A percentile compares a stretch with the other conserved stretches of the same genome.
Conservation (phyloP, 1,284 basidiomycete genomes). For the Takashimella tepidaria region DNA sequence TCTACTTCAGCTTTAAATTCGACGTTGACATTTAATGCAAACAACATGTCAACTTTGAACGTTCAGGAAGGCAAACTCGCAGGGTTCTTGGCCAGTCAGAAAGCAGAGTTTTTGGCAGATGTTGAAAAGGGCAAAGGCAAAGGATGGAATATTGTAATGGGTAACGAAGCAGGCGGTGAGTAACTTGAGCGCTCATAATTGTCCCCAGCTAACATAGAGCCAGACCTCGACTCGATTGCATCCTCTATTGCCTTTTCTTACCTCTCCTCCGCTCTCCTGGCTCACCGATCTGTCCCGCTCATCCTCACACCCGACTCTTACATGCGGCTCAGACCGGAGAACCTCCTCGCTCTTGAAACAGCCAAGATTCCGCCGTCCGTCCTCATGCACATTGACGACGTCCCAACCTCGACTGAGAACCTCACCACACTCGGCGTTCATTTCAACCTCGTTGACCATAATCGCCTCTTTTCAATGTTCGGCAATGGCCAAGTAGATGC, state of each 20-base stretch:
- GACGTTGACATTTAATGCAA: background rate
- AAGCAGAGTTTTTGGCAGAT: slow-evolving; percentile 52
- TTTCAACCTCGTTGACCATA: slow-evolving; percentile 87
- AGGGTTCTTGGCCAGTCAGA: slow-evolving; percentile 48
- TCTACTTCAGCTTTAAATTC: background rate
- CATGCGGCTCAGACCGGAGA: slow-evolving; percentile 78
- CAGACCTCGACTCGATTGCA: slow-evolving; percentile 83
- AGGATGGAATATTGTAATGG: slow-evolving; percentile 78
- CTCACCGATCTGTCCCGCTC: slow-evolving; percentile 62
- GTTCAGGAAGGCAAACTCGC: slow-evolving; percentile 27
- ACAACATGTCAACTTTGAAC: background rate
- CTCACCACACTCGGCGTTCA: slow-evolving; percentile 55
- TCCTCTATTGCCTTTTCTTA: slow-evolving; percentile 77
- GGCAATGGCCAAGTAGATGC: slow-evolving; percentile 56
- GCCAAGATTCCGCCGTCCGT: slow-evolving; percentile 60
- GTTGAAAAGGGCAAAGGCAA: slow-evolving; percentile 48
- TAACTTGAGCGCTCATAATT: slow-evolving; percentile 3
- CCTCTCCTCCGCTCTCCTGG: slow-evolving; percentile 55
- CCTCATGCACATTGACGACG: slow-evolving; percentile 46
- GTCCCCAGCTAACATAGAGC: background rate
- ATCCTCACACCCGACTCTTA: slow-evolving; percentile 66
- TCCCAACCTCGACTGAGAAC: slow-evolving; percentile 33
- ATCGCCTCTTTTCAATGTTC: slow-evolving; percentile 60
- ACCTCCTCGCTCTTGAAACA: slow-evolving; percentile 64
- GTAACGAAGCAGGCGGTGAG: slow-evolving; percentile 87